Evolutionary conservation across 768 basidiomycete species (phyloP).

Genomic region (Cantharellus anzutake): DNA sequence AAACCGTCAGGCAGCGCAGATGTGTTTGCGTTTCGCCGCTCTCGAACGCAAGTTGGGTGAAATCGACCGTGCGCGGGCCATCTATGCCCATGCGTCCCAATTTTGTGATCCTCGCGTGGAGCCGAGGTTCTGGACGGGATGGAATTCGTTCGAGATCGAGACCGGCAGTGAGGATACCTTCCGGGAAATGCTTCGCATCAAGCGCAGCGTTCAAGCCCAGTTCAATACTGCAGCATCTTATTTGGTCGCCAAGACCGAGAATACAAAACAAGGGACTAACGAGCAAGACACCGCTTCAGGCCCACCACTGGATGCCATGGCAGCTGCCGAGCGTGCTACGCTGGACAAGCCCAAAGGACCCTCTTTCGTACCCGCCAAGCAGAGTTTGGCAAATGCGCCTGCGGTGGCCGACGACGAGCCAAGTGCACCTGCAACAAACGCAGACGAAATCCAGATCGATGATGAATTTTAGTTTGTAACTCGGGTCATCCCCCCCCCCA

Average conservation of each 20-base stretch:
- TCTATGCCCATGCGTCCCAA: slow-evolving; percentile 94
- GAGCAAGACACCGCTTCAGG: slow-evolving; percentile 24
- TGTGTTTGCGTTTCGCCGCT: slow-evolving; percentile 90
- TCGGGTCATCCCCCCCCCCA: too few species aligned
- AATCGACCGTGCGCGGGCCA: slow-evolving; percentile 90
- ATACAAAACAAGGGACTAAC: slow-evolving; percentile 31
- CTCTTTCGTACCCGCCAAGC: slow-evolving; percentile 66
- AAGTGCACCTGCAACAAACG: slow-evolving; percentile 28
- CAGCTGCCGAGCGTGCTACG: slow-evolving; percentile 54
- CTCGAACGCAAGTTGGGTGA: slow-evolving; percentile 97
- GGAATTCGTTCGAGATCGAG: slow-evolving; percentile 97
- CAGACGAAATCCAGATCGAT: slow-evolving; percentile 78
- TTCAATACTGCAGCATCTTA: slow-evolving; percentile 96
- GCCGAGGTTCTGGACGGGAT: slow-evolving; percentile 88
- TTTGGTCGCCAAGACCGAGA: slow-evolving; percentile 75
- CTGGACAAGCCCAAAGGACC: slow-evolving; percentile 36
- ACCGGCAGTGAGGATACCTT: slow-evolving; percentile 98
- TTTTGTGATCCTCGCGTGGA: slow-evolving; percentile 93
- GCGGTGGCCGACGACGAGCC: slow-evolving; percentile 22
- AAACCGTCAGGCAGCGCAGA: slow-evolving; percentile 85
- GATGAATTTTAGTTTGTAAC: slow-evolving; percentile 28
- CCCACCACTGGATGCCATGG: slow-evolving; percentile 59
- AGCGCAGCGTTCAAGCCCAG: slow-evolving; percentile 93
- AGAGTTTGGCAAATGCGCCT: too few species aligned
- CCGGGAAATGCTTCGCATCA: slow-evolving; percentile 43